These are phyloP conservation scores for Eucalyptus cladocalyx DNA, from an alignment of 345 rosid species.

Conservation along the genomic window DNA sequence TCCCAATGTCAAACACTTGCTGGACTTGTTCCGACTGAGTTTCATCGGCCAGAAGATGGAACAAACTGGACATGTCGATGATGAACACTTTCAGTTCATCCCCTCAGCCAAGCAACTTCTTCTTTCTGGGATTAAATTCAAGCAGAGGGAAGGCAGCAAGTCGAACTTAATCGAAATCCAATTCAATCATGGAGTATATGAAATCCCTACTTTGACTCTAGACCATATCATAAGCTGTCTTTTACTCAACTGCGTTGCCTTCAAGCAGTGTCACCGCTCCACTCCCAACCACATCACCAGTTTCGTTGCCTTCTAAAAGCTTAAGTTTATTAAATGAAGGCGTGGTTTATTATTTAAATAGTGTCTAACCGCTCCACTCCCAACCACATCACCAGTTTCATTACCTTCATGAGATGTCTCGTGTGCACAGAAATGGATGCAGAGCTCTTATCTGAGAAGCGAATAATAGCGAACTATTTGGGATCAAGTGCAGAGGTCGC, in stretches of 20 bases:
- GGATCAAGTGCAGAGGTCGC: conserved; percentile 27
- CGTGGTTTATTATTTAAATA: no score
- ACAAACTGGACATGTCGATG: not conserved
- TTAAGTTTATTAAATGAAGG: no score
- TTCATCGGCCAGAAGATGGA: not conserved
- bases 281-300: conserved; percentile 22
- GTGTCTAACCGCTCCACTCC: not conserved
- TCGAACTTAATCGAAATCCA: conserved; percentile 15
- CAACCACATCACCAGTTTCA: conserved; percentile 26
- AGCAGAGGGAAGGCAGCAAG: not conserved
- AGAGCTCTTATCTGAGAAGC: not conserved
- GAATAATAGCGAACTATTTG: conserved; percentile 24
- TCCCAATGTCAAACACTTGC: conserved; percentile 15
- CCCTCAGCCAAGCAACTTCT: conserved; percentile 33
- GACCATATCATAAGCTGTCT: conserved; percentile 12
- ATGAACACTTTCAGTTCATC: not conserved
- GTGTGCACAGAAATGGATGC: not conserved
- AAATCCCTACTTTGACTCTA: conserved; percentile 23
- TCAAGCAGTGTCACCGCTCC: not conserved
- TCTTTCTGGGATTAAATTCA: conserved; percentile 20
- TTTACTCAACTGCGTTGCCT: conserved; percentile 27
- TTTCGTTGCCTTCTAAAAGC: conserved; percentile 20
- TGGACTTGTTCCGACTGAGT: conserved; percentile 31
- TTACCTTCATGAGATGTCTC: conserved; percentile 27
- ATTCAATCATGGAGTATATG: conserved; percentile 11